These are phyloP conservation scores for Amphirosellinia nigrospora DNA, from an alignment of 495 filamentous ascomycete species.

Conservation along the genomic window DNA sequence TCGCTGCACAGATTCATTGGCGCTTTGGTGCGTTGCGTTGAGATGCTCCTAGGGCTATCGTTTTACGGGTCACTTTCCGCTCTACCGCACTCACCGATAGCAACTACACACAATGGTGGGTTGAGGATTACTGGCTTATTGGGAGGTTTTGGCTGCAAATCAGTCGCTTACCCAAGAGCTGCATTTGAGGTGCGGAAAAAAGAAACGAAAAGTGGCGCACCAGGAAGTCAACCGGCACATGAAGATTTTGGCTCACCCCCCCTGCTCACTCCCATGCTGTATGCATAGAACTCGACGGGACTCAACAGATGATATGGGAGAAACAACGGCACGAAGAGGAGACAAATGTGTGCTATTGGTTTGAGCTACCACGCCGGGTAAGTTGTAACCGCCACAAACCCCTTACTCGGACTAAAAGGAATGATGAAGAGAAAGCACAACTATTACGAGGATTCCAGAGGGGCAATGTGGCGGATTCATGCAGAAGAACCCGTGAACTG, in stretches of 20 bases:
- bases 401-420: background rate
- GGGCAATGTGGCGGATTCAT: constrained; percentile 17
- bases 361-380: background rate
- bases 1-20: constrained; percentile 1
- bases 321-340: background rate
- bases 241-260: constrained; percentile 4
- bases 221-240: constrained; percentile 7
- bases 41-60: background rate
- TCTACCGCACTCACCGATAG: constrained; percentile 11
- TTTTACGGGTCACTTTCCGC: constrained; percentile 3
- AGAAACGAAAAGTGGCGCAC: background rate
- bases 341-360: constrained; percentile 3
- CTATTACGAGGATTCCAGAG: constrained; percentile 1
- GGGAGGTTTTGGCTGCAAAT: background rate
- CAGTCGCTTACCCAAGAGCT: constrained; percentile 1
- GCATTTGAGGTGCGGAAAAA: background rate
- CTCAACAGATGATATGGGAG: background rate
- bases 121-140: background rate
- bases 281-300: constrained; percentile 4
- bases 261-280: background rate
- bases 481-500: constrained; percentile 17
- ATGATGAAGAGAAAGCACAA: background rate
- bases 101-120: background rate
- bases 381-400: constrained; percentile 4
- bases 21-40: background rate